These are phyloP conservation scores for Eimeria sp. DNA, from an alignment of 169 alveolate species.

Conservation along the genomic window DNA sequence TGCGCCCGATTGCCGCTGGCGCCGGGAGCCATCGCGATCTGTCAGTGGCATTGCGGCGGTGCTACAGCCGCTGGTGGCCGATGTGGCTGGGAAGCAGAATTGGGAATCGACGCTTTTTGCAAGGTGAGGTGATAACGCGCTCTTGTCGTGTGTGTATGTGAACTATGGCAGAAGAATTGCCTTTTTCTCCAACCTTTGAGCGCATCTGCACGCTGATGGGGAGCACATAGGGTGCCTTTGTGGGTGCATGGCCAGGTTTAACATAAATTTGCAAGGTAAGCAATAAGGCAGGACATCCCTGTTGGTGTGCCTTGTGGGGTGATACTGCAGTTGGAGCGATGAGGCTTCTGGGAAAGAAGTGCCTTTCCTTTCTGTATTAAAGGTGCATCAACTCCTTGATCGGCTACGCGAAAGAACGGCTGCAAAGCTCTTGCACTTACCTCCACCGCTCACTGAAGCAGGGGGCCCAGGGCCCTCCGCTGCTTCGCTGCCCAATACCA, in stretches of 20 bases:
- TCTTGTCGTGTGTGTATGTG: neutral
- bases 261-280: neutral
- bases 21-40: slow-evolving; percentile 84
- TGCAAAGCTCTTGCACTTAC: slow-evolving; percentile 75
- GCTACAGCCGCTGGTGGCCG: slow-evolving; percentile 81
- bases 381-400: slow-evolving; percentile 78
- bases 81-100: slow-evolving; percentile 80
- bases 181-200: neutral
- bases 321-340: slow-evolving; percentile 77
- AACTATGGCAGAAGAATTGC: neutral
- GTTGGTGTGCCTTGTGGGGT: neutral
- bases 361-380: slow-evolving; percentile 54
- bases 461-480: slow-evolving; percentile 48
- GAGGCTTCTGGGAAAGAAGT: slow-evolving; percentile 64
- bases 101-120: slow-evolving; percentile 83
- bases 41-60: slow-evolving; percentile 82
- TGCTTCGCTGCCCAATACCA: slow-evolving; percentile 50
- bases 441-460: slow-evolving; percentile 65
- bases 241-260: neutral
- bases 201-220: neutral
- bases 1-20: slow-evolving; percentile 76
- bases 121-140: slow-evolving; percentile 40
- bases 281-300: neutral
- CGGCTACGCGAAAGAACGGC: slow-evolving; percentile 80
- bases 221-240: neutral